These are phyloP conservation scores for Nakazawaea siamensis DNA, from an alignment of 805 yeast genomes.

Conservation along the genomic window DNA sequence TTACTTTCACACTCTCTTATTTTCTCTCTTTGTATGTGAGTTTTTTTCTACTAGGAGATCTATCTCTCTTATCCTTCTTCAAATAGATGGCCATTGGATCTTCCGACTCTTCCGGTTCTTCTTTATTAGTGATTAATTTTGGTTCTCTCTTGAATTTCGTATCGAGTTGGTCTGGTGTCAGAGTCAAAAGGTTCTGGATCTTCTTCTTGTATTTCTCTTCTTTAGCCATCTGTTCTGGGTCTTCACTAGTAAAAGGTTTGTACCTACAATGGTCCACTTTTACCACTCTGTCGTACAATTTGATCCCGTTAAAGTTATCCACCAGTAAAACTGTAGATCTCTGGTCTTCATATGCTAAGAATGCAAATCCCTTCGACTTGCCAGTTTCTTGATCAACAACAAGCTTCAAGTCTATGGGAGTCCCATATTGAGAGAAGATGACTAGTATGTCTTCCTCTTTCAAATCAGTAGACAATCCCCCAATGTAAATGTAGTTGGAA, in stretches of 20 bases:
- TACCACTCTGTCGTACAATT: constrained; percentile 33
- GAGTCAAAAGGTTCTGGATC: constrained; percentile 21
- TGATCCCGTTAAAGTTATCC: constrained; percentile 75
- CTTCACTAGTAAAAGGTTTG: constrained; percentile 24
- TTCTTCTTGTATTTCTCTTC: constrained; percentile 38
- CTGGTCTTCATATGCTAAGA: constrained; percentile 75
- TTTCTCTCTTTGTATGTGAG: background rate
- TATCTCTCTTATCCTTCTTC: constrained; percentile 9
- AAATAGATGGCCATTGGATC: constrained; percentile 29
- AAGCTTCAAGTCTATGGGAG: constrained; percentile 68
- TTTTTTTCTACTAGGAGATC: background rate
- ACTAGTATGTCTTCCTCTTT: constrained; percentile 70
- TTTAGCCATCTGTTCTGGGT: constrained; percentile 32
- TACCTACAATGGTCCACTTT: constrained; percentile 70
- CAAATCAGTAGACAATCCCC: constrained; percentile 55
- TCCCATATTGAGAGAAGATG: constrained; percentile 84
- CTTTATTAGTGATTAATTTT: constrained; percentile 11
- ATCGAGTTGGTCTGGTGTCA: background rate
- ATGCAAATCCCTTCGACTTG: constrained; percentile 68
- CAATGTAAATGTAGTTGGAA: constrained; percentile 71
- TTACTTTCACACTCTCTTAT: background rate
- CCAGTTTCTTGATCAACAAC: constrained; percentile 61
- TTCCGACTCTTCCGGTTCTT: constrained; percentile 22
- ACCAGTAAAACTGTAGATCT: constrained; percentile 77
- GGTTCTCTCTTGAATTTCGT: constrained; percentile 17